These are phyloP conservation scores for Gloeopeniophorella convolvens DNA, from an alignment of 768 basidiomycete genomes.

Conservation along the genomic window DNA sequence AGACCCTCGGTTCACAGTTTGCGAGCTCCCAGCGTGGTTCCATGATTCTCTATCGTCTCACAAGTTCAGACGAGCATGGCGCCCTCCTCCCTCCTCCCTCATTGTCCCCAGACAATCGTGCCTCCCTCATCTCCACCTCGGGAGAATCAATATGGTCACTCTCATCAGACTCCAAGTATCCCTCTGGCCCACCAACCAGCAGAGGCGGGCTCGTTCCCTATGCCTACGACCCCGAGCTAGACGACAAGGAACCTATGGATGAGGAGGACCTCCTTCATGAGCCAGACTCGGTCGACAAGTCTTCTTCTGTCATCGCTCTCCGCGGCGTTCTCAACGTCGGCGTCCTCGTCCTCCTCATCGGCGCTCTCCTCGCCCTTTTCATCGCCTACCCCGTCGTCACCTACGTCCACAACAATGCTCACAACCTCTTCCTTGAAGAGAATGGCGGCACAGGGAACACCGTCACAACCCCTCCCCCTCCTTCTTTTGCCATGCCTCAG, in stretches of 20 bases:
- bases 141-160: conserved; percentile 44
- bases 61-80: conserved; percentile 30
- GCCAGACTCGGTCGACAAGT: conserved; percentile 36
- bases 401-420: conserved; percentile 38
- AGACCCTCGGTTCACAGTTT: conserved; percentile 32
- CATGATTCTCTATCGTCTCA: conserved; percentile 64
- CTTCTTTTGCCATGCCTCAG: conserved; percentile 40
- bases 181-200: conserved; percentile 31
- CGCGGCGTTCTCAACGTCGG: conserved; percentile 65
- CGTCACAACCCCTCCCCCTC: conserved; percentile 40
- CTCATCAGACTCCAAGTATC: conserved; percentile 61
- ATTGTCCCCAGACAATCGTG: conserved; percentile 24
- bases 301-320: conserved; percentile 30
- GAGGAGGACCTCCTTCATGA: conserved; percentile 78
- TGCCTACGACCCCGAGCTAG: conserved; percentile 59
- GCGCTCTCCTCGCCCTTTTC: conserved; percentile 64
- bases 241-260: conserved; percentile 50
- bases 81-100: conserved; percentile 31
- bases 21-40: conserved; percentile 38
- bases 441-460: conserved; percentile 60
- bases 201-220: conserved; percentile 51
- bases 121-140: conserved; percentile 46
- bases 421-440: conserved; percentile 39
- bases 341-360: conserved; percentile 56
- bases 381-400: conserved; percentile 72